Base-by-base conservation (phyloP, 306 rosid species). In the Quercus glauca region DNA sequence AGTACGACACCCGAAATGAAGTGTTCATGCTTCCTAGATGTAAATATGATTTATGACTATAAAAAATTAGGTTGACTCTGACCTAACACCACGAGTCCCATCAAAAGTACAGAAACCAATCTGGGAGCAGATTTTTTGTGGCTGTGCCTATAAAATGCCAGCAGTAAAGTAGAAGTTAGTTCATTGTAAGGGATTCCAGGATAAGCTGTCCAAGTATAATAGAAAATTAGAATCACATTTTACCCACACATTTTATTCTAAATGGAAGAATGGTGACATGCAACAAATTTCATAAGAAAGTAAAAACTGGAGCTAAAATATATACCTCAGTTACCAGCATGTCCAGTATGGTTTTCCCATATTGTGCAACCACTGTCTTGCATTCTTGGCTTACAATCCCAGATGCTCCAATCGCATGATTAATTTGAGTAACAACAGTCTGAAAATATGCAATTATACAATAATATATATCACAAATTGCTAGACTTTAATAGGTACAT, bases 361-460 rank as follows among this genome's bases (percentile, higher is more conserved):
- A 80, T 71, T 81, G 78, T 26, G 76, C 5, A 12, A 81, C 78
- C 58, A 84, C 61, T 69, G 77, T 55, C 78, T 84, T 84, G 78
- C 87, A 84, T 69, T 81, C 84, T 81, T 84, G 85, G 72, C 78
- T 77, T 31, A 80, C 83, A 52, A 69, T 14, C 26, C 88, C 88
- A 55, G 68, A 65, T 0, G 88, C 88, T 60, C 88, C 88, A 81
- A 85, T 85, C 45, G 83, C 88, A 74, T 78, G 83, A 70, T 85
- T 85, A 61, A 81, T 85, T 79, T 81, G 83, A 55, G 85, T 73
- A 74, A 85, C 67, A 3, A 85, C 78, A 69, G 23, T 45, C 81
- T 85, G 73, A 43, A 63, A 83, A 65, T 55, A 1, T 18, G 49
- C 53, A 3, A 35, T 5, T 53, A 59, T 21, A 26, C 23, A 33